Conservation (phyloP, 441 rosid species). For the Hura crepitans region DNA sequence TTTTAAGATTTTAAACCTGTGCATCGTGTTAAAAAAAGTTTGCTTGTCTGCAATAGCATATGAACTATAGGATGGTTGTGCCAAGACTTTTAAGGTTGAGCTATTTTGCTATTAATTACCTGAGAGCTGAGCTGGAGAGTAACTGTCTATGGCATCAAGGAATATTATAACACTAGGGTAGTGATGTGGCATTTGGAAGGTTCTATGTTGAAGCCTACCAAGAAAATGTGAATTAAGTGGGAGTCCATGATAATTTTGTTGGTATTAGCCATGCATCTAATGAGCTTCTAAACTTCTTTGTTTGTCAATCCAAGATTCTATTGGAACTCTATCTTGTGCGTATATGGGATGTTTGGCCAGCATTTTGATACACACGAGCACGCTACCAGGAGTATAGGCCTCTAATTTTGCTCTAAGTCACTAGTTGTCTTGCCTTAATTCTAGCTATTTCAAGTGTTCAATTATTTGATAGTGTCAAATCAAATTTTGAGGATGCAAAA, state of each 20-base stretch:
- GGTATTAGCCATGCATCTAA: background rate
- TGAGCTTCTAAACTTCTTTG: background rate
- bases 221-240: background rate
- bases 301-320: background rate
- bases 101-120: too few relatives aligned
- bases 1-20: too few relatives aligned
- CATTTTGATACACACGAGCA: background rate
- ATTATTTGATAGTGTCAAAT: background rate
- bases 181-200: too few relatives aligned
- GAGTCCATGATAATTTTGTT: background rate
- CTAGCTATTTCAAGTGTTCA: background rate
- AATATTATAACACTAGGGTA: too few relatives aligned
- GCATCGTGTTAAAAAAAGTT: too few relatives aligned
- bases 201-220: too few relatives aligned
- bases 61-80: too few relatives aligned
- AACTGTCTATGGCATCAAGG: too few relatives aligned
- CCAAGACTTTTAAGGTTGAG: background rate
- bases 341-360: background rate
- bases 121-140: too few relatives aligned
- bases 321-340: background rate
- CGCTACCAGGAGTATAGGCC: background rate
- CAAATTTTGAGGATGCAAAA: background rate
- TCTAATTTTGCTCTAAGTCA: background rate
- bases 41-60: too few relatives aligned
- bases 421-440: background rate